Conservation (phyloP, 345 rosid genomes). For the Brassica incana region DNA sequence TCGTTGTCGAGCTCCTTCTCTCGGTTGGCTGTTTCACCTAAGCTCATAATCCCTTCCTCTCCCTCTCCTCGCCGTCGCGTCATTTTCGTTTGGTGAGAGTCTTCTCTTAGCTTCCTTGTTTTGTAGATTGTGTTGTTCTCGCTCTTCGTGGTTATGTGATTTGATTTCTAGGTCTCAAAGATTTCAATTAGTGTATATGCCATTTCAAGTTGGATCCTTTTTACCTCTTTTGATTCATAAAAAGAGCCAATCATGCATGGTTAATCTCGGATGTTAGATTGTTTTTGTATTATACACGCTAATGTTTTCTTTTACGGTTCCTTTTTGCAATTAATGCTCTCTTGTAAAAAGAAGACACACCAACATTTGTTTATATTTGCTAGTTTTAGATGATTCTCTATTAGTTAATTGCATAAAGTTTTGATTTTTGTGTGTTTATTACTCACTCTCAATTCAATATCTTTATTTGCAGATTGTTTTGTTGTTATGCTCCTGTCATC, state of each 20-base stretch:
- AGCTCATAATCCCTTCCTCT: conserved; percentile 9
- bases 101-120: neutral
- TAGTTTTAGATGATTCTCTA: neutral
- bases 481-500: neutral
- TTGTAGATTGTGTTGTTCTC: neutral
- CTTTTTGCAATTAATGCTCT: neutral
- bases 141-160: conserved; percentile 1
- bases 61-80: conserved; percentile 21
- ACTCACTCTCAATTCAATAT: neutral
- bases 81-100: conserved; percentile 23
- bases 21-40: conserved; percentile 15
- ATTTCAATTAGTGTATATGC: neutral
- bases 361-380: conserved; percentile 5
- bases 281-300: neutral
- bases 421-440: conserved; percentile 7
- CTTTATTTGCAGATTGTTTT: conserved; percentile 24
- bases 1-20: conserved; percentile 17
- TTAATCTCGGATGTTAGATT: neutral
- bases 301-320: neutral
- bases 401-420: neutral
- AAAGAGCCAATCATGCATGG: neutral
- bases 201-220: neutral
- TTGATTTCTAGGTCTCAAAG: neutral
- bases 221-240: neutral
- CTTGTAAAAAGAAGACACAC: neutral